phyloP scores from a whole-genome alignment of 768 basidiomycete genomes.

The Boletus barrowsii region DNA sequence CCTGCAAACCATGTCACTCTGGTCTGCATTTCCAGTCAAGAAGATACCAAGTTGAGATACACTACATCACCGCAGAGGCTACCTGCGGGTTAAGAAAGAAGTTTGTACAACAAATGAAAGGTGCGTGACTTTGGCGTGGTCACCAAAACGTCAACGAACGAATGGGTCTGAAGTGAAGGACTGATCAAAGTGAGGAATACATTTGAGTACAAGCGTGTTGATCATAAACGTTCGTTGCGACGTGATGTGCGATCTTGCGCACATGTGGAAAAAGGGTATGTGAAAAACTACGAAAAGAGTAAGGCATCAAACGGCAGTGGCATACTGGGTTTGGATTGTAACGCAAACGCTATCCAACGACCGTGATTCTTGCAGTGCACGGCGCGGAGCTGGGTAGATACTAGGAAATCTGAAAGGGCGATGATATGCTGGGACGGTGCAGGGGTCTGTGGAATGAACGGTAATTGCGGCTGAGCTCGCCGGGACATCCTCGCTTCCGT shows the following conservation, averaged over 20 bases:
- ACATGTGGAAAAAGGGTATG: not conserved
- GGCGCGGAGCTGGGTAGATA: not conserved
- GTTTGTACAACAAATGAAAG: conserved; percentile 6
- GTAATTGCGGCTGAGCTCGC: not conserved
- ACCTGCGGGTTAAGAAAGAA: not conserved
- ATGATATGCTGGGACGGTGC: conserved; percentile 7
- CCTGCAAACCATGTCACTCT: not conserved
- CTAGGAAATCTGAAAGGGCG: conserved; percentile 17
- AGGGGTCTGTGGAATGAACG: not conserved
- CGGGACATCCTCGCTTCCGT: not conserved
- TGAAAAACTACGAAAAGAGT: not conserved
- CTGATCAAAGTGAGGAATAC: not conserved
- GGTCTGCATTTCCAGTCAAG: not conserved
- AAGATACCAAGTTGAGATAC: conserved; percentile 2
- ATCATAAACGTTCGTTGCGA: conserved; percentile 14
- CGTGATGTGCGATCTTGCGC: conserved; percentile 16
- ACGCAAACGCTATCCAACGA: conserved; percentile 9
- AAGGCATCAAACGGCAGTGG: conserved; percentile 2
- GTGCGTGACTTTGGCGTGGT: not conserved
- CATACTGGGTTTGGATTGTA: conserved; percentile 13
- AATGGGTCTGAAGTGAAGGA: conserved; percentile 1
- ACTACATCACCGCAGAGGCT: not conserved
- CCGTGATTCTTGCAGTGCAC: not conserved
- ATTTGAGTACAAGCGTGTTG: not conserved
- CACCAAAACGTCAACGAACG: conserved; percentile 2